Evolutionary conservation across 306 rosid genomes (phyloP).

Genomic region (Trifolium pratense): DNA sequence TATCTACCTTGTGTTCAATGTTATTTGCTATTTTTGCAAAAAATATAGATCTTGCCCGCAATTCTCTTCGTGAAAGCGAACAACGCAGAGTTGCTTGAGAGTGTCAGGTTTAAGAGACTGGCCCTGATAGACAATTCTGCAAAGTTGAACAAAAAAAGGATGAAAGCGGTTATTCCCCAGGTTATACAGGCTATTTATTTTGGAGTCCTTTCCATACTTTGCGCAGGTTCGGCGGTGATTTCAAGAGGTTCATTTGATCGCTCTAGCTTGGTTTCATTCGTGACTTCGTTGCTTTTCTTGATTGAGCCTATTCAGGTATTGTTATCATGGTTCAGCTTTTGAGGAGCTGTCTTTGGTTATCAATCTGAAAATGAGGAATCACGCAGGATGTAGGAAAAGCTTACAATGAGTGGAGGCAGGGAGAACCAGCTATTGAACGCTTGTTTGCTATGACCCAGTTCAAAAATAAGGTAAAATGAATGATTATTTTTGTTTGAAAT

Average conservation of each 20-base stretch:
- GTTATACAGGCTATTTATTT: constrained; percentile 68
- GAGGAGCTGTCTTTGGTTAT: constrained; percentile 59
- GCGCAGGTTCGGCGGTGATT: constrained; percentile 64
- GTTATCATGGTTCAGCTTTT: constrained; percentile 52
- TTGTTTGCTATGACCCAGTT: constrained; percentile 65
- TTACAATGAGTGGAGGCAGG: constrained; percentile 89
- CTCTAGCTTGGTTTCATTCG: constrained; percentile 65
- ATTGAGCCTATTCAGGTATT: constrained; percentile 89
- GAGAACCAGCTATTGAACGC: constrained; percentile 90
- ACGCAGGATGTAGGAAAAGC: constrained; percentile 88
- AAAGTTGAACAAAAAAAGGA: constrained; percentile 71
- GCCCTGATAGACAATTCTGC: constrained; percentile 63
- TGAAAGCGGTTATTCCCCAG: constrained; percentile 91
- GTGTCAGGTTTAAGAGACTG: constrained; percentile 70
- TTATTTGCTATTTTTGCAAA: background rate
- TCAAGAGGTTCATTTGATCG: constrained; percentile 62
- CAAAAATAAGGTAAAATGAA: constrained; percentile 59
- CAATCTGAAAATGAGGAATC: constrained; percentile 64
- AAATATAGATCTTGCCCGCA: constrained; percentile 76
- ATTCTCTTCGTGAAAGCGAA: constrained; percentile 85
- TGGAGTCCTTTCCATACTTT: constrained; percentile 59
- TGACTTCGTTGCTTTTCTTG: constrained; percentile 76
- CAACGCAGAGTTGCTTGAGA: constrained; percentile 74
- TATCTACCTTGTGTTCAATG: constrained; percentile 27
- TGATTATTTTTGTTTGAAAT: constrained; percentile 27